Percentiles rank a stretch among this genome's conserved stretches.
phyloP scores from a whole-genome alignment of 2,329 filamentous ascomycete species.

The Xylaria sp. region DNA sequence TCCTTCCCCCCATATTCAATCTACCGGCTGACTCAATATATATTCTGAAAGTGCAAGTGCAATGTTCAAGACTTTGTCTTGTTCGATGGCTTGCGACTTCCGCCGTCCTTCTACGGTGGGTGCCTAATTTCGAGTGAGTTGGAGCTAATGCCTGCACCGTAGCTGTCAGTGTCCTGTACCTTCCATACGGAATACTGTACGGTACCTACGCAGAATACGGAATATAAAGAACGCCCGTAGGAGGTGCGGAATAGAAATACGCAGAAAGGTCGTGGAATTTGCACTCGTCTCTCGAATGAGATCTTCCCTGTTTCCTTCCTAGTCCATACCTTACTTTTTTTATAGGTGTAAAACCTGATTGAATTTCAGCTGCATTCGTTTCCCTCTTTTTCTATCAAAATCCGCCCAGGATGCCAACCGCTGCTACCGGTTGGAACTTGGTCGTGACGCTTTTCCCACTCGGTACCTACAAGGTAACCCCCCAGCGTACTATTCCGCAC shows the following conservation, averaged over 20 bases:
- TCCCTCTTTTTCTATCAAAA: not conserved
- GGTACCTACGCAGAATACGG: too few relatives aligned
- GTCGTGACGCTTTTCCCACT: not conserved
- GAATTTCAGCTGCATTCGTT: not conserved
- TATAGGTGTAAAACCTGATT: not conserved
- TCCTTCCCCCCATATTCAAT: constrained; percentile 1
- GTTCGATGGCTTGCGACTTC: not conserved
- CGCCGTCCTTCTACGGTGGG: not conserved
- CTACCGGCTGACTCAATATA: constrained; percentile 11
- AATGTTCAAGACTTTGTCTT: not conserved
- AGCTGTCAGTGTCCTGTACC: too few relatives aligned
- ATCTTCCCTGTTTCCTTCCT: not conserved
- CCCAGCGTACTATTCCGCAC: not conserved
- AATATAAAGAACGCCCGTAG: too few relatives aligned
- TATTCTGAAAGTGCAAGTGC: constrained; percentile 12
- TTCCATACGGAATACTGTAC: too few relatives aligned
- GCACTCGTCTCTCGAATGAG: too few relatives aligned
- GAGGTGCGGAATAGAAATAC: too few relatives aligned
- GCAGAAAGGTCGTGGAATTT: too few relatives aligned
- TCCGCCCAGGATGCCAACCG: not conserved
- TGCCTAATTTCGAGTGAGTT: not conserved
- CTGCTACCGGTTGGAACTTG: not conserved
- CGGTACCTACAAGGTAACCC: not conserved
- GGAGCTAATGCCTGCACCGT: not conserved
- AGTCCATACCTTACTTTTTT: not conserved